Evolutionary conservation across 306 rosid species (phyloP), one percentile per base, ranked within the genome.

Genomic region (Castanospermum australe): DNA sequence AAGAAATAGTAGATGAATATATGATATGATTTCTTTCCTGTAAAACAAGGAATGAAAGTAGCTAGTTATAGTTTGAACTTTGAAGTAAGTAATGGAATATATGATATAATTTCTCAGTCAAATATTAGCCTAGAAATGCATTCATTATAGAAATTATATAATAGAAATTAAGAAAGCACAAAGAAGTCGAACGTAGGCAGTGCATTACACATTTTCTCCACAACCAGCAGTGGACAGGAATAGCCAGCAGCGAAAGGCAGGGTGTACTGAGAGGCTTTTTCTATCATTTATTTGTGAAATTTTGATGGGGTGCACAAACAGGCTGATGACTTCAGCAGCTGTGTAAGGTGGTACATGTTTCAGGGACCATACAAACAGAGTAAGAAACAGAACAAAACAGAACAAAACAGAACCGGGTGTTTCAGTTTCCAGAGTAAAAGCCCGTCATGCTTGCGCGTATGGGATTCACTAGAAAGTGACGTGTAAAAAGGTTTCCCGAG

Each of bases 321-420:
- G 61, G 14, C 22, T 6, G 25, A 62, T 17, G 70, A 11, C 0
- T 30, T 57, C 35, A 75, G 32, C 60, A 25, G 36, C 10, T 60
- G 17, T 14, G 32, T 8, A 56, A 79, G 42, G 44, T 45, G 73
- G 52, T 62, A 36, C 18, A 6, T 41, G 79, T 39, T 51, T 12
- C 1, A 80, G 67, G 50, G 56, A 65, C 25, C 61, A 28, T 2
- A 33, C 28, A 35, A 1, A n/a, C 24, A 25, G 45, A 75, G 68
- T 52, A 39, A 72, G 63, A 79, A 71, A 69, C 71, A 35, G 59
- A 61, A 57, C 62, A 78, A 30, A 64, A 68, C 81, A 62, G 65
- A 12, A 38, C 20, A 21, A 18, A 66, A 66, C 11, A 39, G 54
- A 39, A 59, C 56, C 77, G 67, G 81, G 77, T 67, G 44, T 67